A percentile compares a stretch with the other conserved stretches of the same genome.
Evolutionary conservation across 23 red algal genomes (phyloP).

Genomic region (Pyropia yezoensis): DNA sequence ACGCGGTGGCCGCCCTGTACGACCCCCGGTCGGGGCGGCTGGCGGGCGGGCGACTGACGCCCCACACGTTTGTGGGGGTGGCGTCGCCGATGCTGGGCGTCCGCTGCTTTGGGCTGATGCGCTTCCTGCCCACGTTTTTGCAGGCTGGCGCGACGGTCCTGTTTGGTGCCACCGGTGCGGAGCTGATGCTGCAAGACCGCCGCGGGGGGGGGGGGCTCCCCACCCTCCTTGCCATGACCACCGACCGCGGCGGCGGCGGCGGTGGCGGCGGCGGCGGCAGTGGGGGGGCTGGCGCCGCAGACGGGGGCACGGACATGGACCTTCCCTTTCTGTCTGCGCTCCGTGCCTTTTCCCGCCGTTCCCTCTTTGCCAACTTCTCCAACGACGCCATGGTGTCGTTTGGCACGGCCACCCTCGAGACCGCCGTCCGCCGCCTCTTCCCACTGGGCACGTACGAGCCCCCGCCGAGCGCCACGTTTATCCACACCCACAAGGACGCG

Average conservation of each 20-base stretch:
- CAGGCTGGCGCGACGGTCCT: conserved; percentile 1
- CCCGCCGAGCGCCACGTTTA: not conserved
- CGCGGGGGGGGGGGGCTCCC: conserved; percentile 3
- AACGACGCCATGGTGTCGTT: conserved; percentile 75
- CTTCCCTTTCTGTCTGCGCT: conserved; percentile 34
- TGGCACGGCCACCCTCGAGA: conserved; percentile 53
- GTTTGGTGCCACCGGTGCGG: conserved; percentile 19
- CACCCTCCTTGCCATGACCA: conserved; percentile 30
- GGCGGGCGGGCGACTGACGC: conserved; percentile 14
- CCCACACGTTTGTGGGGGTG: conserved; percentile 26
- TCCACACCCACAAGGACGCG: not conserved
- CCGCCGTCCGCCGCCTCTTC: not conserved
- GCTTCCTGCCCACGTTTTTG: conserved; percentile 20
- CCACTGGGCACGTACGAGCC: not conserved
- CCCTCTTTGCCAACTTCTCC: conserved; percentile 41
- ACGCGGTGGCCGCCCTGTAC: conserved; percentile 43
- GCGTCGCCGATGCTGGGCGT: conserved; percentile 59
- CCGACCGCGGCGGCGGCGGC: not conserved
- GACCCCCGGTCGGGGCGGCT: not conserved
- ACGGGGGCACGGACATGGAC: not conserved
- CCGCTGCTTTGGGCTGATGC: conserved; percentile 50
- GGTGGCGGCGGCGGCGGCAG: not conserved
- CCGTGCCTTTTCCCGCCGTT: conserved; percentile 12
- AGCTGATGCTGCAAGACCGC: conserved; percentile 23
- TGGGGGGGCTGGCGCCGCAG: not conserved